Conservation (phyloP, 192 early-diverging fungal species). For the Umbelopsis sp. region DNA sequence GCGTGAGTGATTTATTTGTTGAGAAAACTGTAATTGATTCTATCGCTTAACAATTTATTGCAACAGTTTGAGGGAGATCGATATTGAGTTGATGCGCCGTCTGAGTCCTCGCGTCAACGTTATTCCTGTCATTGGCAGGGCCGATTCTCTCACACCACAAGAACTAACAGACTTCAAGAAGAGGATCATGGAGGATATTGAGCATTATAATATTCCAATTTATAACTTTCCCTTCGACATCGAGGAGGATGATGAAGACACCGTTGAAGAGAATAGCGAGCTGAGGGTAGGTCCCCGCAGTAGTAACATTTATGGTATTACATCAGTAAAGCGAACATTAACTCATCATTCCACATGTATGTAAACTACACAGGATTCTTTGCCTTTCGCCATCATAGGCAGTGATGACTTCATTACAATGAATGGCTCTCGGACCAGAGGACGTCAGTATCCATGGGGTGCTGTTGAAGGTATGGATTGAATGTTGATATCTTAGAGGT, state of each 20-base stretch:
- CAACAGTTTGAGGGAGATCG: constrained; percentile 87
- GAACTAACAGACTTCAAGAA: constrained; percentile 90
- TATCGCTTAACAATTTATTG: neutral
- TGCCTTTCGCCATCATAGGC: constrained; percentile 97
- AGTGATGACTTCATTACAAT: constrained; percentile 88
- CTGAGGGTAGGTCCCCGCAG: constrained; percentile 53
- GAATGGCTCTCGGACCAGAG: constrained; percentile 88
- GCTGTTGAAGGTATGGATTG: constrained; percentile 71
- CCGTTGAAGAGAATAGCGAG: constrained; percentile 96
- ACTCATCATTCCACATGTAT: neutral
- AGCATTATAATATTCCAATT: constrained; percentile 91
- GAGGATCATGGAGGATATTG: constrained; percentile 96
- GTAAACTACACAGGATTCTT: constrained; percentile 44
- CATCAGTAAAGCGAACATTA: neutral
- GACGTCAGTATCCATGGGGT: constrained; percentile 95
- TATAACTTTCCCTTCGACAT: constrained; percentile 95
- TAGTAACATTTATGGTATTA: neutral
- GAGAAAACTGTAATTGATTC: neutral
- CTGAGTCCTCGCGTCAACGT: constrained; percentile 93
- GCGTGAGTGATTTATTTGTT: constrained; percentile 43
- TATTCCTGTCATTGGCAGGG: constrained; percentile 92
- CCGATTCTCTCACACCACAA: constrained; percentile 87
- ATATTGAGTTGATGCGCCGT: constrained; percentile 91
- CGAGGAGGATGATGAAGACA: constrained; percentile 99
- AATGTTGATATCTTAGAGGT: neutral